Evolutionary conservation across 441 rosid species (phyloP), one percentile per base, ranked within the genome.

Genomic region (Croton laevigatus): DNA sequence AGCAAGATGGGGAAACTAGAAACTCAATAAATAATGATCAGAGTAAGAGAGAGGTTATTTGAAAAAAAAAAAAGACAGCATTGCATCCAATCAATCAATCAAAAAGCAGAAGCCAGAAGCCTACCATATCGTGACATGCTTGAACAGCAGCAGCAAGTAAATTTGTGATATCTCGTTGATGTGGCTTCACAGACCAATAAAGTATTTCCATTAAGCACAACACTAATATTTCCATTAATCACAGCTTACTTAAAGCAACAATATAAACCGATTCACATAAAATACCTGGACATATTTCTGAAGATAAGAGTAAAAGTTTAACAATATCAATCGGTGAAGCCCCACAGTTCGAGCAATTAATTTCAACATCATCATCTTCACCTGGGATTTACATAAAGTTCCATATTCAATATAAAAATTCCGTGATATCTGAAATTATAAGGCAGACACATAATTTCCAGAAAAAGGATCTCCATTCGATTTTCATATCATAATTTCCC

Each of bases 141-240:
- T 91, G 96, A 79, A 93, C 94, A 54, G 91, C 93, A 66, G 97
- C 91, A n/a, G 96, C 97, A 75, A 93, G 96, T 79, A 93, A 80
- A 76, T 84, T 84, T 58, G 96, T 91, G 79, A 91, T 83, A 76
- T 93, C 94, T 48, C 89, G 83, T 79, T 87, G 94, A 77, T 89
- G 94, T 20, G 97, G 97, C 98, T 93, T 90, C 85, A 86, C 36
- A 75, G 20, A 70, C 36, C 34, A 61, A 65, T 52, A 64, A 20
- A 72, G 32, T 59, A 10, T 66, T 16, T 14, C 37, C 12, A 34
- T 59, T 17, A 34, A 27, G 32, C 32, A 27, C 32, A 27, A 2
- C 2, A 27, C 32, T 27, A 23, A 51, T 27, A 58, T 22, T 53
- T 63, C 11, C 6, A 71, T 22, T 42, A 63, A 53, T 19, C 7